Evolutionary conservation across 106 monocot species (phyloP), one percentile per base, ranked within the genome.

Genomic region (Dendrobium catenatum): DNA sequence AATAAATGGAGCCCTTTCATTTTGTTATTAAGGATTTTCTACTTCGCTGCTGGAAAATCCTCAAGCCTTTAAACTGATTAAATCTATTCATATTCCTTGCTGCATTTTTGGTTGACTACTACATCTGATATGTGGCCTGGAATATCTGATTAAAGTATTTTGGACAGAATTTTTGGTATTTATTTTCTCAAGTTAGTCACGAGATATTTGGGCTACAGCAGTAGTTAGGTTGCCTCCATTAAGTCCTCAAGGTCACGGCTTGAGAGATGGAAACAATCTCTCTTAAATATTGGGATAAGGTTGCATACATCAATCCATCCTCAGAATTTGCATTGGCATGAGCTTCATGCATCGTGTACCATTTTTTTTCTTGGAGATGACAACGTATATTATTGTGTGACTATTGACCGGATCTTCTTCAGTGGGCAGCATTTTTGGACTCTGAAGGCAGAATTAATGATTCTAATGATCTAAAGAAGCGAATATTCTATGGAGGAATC

Each of bases 401-500:
- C 74, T 75, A 75, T 44, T 44, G 16, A 42, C 20, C 7, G 7
- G 20, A 75, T 75, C 6, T 44, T 75, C 43, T 19, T 72, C 83
- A 97, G 97, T 97, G 94, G 97, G 66, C 58, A 44, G 61, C 85
- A 72, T 82, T 89, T 76, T 86, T 97, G 19, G 94, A 97, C 77
- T 79, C 84, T 82, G 97, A 97, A 87, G 97, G 97, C 9, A 82
- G 92, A 81, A 77, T 94, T 47, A 77, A 83, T 81, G 94, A 97
- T 88, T 87, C 92, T 77, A 87, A 92, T 48, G 89, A 85, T 54
- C 81, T 97, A 75, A 90, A 82, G 80, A 92, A 88, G 81, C 87
- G 89, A 82, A 89, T 97, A 73, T 97, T 97, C 83, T 97, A 97
- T 76, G 97, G 97, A 72, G 97, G 97, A 86, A 85, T 97, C 73